Conservation (phyloP, 2,329 filamentous ascomycete species). For the Aureobasidium pullulans region DNA sequence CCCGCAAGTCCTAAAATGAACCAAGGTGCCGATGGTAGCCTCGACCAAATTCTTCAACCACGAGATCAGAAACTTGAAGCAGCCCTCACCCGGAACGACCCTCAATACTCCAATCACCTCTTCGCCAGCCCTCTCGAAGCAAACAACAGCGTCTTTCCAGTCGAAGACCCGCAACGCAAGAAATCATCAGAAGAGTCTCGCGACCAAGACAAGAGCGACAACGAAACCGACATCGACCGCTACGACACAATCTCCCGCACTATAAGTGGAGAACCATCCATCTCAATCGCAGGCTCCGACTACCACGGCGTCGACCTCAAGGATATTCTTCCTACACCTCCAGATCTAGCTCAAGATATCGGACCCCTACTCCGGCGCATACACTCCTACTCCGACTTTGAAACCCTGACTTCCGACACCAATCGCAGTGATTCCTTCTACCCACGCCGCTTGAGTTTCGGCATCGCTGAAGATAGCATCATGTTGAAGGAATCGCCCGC, state of each 20-base stretch:
- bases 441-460: constrained; percentile 68
- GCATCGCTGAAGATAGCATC: constrained; percentile 66
- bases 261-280: constrained; percentile 1
- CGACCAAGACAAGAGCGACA: neutral
- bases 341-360: constrained; percentile 39
- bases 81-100: neutral
- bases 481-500: constrained; percentile 30
- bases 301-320: constrained; percentile 54
- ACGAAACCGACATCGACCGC: neutral
- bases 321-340: constrained; percentile 44
- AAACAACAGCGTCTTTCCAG: constrained; percentile 2
- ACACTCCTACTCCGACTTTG: constrained; percentile 37
- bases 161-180: constrained; percentile 1
- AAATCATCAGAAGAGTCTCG: neutral
- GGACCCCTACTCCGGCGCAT: constrained; percentile 54
- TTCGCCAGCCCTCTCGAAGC: neutral
- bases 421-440: constrained; percentile 48
- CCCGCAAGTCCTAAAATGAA: neutral
- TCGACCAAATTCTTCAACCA: neutral
- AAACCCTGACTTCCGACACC: constrained; percentile 15
- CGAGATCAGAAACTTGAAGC: neutral
- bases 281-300: constrained; percentile 52
- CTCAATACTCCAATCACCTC: neutral
- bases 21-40: neutral
- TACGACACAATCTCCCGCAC: neutral